phyloP scores from a whole-genome alignment of 441 rosid genomes.

The Pelargonium fulgidum region DNA sequence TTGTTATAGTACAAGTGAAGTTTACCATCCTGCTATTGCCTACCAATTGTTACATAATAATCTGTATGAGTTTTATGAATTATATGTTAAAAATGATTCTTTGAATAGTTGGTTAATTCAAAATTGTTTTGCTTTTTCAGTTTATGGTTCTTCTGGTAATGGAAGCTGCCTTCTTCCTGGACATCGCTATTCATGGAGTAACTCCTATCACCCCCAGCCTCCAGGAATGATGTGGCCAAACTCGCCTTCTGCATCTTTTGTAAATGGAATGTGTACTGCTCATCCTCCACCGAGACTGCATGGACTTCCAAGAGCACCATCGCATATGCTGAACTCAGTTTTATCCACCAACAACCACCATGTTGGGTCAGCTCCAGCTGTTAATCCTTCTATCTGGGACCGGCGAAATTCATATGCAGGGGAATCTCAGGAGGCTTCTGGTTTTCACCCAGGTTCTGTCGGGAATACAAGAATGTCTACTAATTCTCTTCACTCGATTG shows the following conservation, averaged over 20 bases:
- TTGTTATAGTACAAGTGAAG: not conserved
- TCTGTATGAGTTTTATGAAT: not conserved
- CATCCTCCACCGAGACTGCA: constrained; percentile 29
- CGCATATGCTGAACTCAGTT: constrained; percentile 34
- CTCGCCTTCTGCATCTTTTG: constrained; percentile 36
- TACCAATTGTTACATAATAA: not conserved
- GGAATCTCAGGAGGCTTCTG: constrained; percentile 33
- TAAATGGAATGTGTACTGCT: constrained; percentile 38
- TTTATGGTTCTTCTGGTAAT: constrained; percentile 37
- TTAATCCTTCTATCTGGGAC: constrained; percentile 48
- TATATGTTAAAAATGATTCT: constrained; percentile 10
- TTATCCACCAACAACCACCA: constrained; percentile 36
- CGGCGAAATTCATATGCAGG: constrained; percentile 37
- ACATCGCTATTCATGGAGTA: constrained; percentile 41
- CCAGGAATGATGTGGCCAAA: constrained; percentile 50
- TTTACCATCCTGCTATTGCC: not conserved
- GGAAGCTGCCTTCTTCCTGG: constrained; percentile 35
- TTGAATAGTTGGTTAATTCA: constrained; percentile 11
- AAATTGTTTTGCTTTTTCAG: constrained; percentile 27
- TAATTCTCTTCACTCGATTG: constrained; percentile 34
- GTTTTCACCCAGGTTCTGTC: constrained; percentile 48
- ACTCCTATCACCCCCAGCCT: constrained; percentile 34
- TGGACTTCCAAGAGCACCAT: constrained; percentile 41
- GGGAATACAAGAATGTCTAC: constrained; percentile 43
- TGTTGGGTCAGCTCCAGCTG: constrained; percentile 53